Percentiles rank a stretch among this genome's conserved stretches.
Conservation (phyloP, 176 grass and related monocot species). For the Ampelocalamus luodianensis region DNA sequence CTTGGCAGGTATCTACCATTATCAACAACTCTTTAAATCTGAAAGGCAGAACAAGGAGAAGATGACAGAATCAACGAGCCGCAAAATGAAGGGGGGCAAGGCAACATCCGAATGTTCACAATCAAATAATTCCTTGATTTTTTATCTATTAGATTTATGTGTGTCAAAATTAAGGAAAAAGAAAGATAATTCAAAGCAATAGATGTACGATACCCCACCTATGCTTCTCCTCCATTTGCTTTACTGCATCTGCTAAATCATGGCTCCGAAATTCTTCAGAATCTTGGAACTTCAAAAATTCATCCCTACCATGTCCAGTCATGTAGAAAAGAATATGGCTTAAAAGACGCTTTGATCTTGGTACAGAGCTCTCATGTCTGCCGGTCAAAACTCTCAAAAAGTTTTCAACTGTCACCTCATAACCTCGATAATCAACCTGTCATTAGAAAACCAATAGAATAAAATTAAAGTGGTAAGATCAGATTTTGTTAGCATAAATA, state of each 20-base stretch:
- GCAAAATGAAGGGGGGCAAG: too few relatives aligned
- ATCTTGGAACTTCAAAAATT: constrained; percentile 99
- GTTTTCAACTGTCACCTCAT: constrained; percentile 96
- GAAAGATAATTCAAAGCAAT: neutral
- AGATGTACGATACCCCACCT: constrained; percentile 53
- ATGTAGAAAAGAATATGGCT: constrained; percentile 98
- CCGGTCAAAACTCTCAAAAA: constrained; percentile 90
- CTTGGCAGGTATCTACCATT: too few relatives aligned
- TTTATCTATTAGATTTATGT: neutral
- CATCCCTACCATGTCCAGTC: constrained; percentile 98
- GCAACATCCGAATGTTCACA: too few relatives aligned
- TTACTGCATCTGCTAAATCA: constrained; percentile 98
- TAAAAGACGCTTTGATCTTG: constrained; percentile 90
- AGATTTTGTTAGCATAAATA: neutral
- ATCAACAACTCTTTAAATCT: too few relatives aligned
- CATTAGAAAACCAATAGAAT: constrained; percentile 1
- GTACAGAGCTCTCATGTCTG: constrained; percentile 76
- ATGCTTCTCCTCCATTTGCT: constrained; percentile 98
- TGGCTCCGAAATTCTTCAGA: constrained; percentile 95
- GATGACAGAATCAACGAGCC: too few relatives aligned
- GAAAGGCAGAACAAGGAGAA: too few relatives aligned
- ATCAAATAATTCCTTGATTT: too few relatives aligned
- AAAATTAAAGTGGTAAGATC: constrained; percentile 23
- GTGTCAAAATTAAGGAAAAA: neutral
- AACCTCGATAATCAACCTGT: constrained; percentile 96